Evolutionary conservation across 225 moss, liverwort and hornwort genomes (phyloP).

Genomic region (Pseudisothecium myosuroides): DNA sequence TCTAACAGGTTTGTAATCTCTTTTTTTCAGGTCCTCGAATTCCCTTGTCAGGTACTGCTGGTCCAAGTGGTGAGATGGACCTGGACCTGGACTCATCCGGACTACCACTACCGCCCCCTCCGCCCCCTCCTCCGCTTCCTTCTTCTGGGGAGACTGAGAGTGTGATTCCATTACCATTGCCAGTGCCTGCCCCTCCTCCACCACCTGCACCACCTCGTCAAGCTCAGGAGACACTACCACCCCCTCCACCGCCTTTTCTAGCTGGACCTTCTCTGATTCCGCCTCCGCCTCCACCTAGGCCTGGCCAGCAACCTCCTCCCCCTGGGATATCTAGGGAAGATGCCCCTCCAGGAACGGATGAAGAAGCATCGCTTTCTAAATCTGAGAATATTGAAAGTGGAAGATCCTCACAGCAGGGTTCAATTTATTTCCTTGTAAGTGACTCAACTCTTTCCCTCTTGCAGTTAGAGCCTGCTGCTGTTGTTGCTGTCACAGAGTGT

Average conservation of each 20-base stretch:
- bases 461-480: not conserved
- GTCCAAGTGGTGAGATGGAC: slow-evolving; percentile 33
- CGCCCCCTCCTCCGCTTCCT: slow-evolving; percentile 81
- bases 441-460: not conserved
- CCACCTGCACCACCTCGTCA: slow-evolving; percentile 58
- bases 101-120: slow-evolving; percentile 75
- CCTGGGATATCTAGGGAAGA: slow-evolving; percentile 63
- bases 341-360: slow-evolving; percentile 47
- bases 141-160: slow-evolving; percentile 53
- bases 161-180: slow-evolving; percentile 54
- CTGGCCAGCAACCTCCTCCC: slow-evolving; percentile 73
- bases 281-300: slow-evolving; percentile 50
- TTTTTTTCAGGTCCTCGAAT: slow-evolving; percentile 41
- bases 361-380: slow-evolving; percentile 19
- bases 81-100: slow-evolving; percentile 19
- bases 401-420: slow-evolving; percentile 16
- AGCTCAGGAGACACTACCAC: slow-evolving; percentile 18
- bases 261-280: slow-evolving; percentile 39
- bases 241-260: slow-evolving; percentile 57
- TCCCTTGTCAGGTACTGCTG: slow-evolving; percentile 40
- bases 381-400: slow-evolving; percentile 20
- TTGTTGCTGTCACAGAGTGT: not conserved
- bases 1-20: not conserved
- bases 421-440: slow-evolving; percentile 33
- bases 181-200: slow-evolving; percentile 78